phyloP scores from a whole-genome alignment of 2,329 filamentous ascomycete species.

The Diplocarpon mali region DNA sequence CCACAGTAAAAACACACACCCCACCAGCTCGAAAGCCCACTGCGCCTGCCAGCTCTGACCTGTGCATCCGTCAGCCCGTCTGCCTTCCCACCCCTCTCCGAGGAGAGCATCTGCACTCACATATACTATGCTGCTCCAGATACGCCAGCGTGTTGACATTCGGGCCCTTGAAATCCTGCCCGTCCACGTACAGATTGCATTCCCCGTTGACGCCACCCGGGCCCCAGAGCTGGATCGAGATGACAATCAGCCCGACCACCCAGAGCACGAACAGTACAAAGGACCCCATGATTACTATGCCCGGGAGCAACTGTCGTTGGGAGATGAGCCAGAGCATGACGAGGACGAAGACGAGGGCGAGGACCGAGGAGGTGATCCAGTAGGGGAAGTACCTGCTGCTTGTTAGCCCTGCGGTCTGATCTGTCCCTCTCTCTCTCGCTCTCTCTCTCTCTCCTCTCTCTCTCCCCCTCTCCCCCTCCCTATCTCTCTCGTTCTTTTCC shows the following conservation, averaged over 20 bases:
- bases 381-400: constrained; percentile 55
- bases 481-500: no score
- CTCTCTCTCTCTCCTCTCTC: not conserved
- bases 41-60: constrained; percentile 54
- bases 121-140: constrained; percentile 53
- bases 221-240: constrained; percentile 53
- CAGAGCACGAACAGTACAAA: constrained; percentile 59
- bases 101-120: constrained; percentile 32
- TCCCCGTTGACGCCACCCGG: constrained; percentile 45
- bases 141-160: constrained; percentile 47
- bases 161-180: constrained; percentile 38
- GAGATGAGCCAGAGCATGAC: constrained; percentile 52
- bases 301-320: constrained; percentile 47
- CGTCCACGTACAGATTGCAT: constrained; percentile 48
- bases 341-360: constrained; percentile 56
- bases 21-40: constrained; percentile 51
- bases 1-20: constrained; percentile 51
- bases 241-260: constrained; percentile 52
- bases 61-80: constrained; percentile 23
- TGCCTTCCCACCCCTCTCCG: not conserved
- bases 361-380: constrained; percentile 45
- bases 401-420: not conserved
- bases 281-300: constrained; percentile 54
- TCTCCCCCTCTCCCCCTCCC: not conserved
- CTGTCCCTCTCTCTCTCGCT: not conserved